Conservation (phyloP, 2,329 filamentous ascomycete genomes). For the Microsporum ferrugineum region DNA sequence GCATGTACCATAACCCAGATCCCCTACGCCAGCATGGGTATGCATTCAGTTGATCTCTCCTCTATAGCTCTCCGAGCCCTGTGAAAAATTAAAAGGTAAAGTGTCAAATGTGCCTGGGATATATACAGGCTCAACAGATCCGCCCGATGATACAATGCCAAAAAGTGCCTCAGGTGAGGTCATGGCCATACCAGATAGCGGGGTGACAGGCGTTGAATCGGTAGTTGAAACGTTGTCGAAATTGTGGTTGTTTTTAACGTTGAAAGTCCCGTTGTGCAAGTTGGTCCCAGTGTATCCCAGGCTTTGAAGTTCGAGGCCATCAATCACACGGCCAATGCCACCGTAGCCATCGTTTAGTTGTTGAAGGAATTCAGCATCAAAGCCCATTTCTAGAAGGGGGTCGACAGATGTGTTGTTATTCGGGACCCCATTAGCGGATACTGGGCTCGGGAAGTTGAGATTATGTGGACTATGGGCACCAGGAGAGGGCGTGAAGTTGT, state of each 20-base stretch:
- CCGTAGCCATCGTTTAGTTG: slow-evolving; percentile 26
- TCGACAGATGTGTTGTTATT: slow-evolving; percentile 17
- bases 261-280: background rate
- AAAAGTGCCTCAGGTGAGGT: background rate
- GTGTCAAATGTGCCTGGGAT: background rate
- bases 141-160: background rate
- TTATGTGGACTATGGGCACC: slow-evolving; percentile 12
- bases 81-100: background rate
- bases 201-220: background rate
- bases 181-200: background rate
- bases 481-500: slow-evolving; percentile 17
- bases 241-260: background rate
- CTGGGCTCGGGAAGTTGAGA: slow-evolving; percentile 21
- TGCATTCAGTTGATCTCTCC: background rate
- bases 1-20: background rate
- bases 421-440: slow-evolving; percentile 17
- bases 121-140: background rate
- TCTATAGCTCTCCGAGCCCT: background rate
- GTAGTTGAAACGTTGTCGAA: background rate
- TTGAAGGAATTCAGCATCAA: slow-evolving; percentile 30
- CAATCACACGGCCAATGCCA: slow-evolving; percentile 25
- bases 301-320: slow-evolving; percentile 18
- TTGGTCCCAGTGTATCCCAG: background rate
- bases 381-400: slow-evolving; percentile 29
- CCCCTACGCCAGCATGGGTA: background rate